Evolutionary conservation across 306 rosid species (phyloP).

Genomic region (Vigna reflexopilosa): DNA sequence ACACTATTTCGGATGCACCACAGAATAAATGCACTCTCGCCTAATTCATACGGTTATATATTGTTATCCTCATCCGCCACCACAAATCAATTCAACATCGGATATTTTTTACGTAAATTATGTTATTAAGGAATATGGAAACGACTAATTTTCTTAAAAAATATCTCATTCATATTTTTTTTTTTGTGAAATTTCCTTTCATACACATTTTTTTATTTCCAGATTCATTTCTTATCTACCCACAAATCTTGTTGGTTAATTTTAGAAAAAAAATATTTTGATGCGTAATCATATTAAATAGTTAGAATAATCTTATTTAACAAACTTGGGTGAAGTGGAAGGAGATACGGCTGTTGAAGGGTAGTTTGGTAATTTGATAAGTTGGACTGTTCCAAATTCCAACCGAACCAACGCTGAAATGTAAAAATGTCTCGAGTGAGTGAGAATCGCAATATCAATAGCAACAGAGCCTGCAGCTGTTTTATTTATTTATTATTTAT

Average conservation of each 20-base stretch:
- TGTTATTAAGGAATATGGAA: too few species aligned
- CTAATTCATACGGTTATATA: not conserved
- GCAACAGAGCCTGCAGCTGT: constrained; percentile 55
- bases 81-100: not conserved
- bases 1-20: not conserved
- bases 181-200: too few species aligned
- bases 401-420: constrained; percentile 39
- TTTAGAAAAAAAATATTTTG: too few species aligned
- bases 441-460: constrained; percentile 26
- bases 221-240: too few species aligned
- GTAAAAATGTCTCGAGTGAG: constrained; percentile 22
- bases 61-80: not conserved
- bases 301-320: too few species aligned
- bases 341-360: not conserved
- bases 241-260: too few species aligned
- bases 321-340: too few species aligned
- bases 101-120: too few species aligned
- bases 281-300: too few species aligned
- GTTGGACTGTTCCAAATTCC: constrained; percentile 33
- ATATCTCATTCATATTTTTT: too few species aligned
- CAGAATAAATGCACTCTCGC: constrained; percentile 21
- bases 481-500: constrained; percentile 20
- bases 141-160: too few species aligned
- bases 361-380: not conserved
- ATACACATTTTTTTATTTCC: too few species aligned